phyloP scores from a whole-genome alignment of 1,284 basidiomycete genomes.

The Fistulina hepatica region DNA sequence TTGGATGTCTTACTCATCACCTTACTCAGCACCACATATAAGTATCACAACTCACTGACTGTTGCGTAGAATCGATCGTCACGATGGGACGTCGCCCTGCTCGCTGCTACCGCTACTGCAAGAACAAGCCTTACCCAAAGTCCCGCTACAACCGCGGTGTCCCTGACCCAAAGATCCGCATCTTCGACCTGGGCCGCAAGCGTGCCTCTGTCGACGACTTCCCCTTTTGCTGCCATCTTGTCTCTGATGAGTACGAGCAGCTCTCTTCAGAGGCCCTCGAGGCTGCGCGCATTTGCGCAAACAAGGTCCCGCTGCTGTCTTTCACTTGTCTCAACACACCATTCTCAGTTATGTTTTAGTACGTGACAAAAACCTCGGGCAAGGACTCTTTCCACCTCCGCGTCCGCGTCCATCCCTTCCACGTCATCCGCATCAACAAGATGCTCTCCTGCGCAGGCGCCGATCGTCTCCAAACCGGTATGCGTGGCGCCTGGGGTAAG shows the following conservation, averaged over 20 bases:
- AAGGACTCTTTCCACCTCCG: conserved; percentile 99
- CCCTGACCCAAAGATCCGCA: conserved; percentile 85
- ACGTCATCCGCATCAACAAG: conserved; percentile 99
- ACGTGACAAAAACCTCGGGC: conserved; percentile 95
- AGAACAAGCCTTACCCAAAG: conserved; percentile 96
- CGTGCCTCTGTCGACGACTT: conserved; percentile 95
- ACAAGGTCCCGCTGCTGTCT: conserved; percentile 46
- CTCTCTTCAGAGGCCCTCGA: conserved; percentile 94
- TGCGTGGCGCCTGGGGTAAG: conserved; percentile 99
- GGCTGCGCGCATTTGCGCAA: conserved; percentile 97
- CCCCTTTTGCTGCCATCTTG: conserved; percentile 92
- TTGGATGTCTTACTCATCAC: too few relatives aligned
- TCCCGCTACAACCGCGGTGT: conserved; percentile 98
- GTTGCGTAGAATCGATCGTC: too few relatives aligned
- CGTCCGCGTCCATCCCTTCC: conserved; percentile 97
- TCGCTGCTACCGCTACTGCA: conserved; percentile 96
- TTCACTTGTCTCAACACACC: neutral
- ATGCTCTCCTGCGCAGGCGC: conserved; percentile 99
- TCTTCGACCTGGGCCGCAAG: conserved; percentile 93
- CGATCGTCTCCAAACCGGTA: conserved; percentile 97
- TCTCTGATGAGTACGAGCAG: conserved; percentile 98
- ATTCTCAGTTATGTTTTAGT: conserved; percentile 25
- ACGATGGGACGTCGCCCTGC: conserved; percentile 93
- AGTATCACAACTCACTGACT: too few relatives aligned
- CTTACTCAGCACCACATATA: too few relatives aligned